Evolutionary conservation across 371 early-diverging fungal genomes (phyloP).

Genomic region (Mucor racemosus): DNA sequence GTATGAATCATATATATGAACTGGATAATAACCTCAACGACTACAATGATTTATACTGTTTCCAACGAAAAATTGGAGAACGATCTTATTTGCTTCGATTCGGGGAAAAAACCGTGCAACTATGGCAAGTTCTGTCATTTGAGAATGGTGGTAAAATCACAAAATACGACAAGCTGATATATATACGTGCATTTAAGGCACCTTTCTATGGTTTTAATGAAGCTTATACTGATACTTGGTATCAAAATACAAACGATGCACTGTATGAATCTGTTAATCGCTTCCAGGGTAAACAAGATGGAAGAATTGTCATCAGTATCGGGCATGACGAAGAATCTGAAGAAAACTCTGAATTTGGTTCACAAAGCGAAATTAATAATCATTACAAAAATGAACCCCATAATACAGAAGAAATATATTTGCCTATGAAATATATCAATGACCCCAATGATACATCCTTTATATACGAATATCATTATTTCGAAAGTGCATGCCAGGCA

Average conservation of each 20-base stretch:
- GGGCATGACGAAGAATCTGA: not conserved
- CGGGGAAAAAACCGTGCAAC: constrained; percentile 10
- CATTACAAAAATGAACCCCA: not conserved
- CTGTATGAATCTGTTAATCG: not conserved
- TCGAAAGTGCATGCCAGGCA: constrained; percentile 22
- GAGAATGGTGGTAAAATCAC: not conserved
- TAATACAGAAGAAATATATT: constrained; percentile 15
- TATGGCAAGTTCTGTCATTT: not conserved
- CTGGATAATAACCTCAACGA: not conserved
- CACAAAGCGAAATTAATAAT: too few relatives aligned
- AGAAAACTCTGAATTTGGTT: not conserved
- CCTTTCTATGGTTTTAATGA: not conserved
- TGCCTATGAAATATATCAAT: constrained; percentile 6
- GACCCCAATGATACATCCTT: not conserved
- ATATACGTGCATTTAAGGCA: constrained; percentile 16
- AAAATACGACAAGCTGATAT: constrained; percentile 5
- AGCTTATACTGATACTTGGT: constrained; percentile 11
- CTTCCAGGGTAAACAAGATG: not conserved
- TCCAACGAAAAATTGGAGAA: not conserved
- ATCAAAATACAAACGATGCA: not conserved
- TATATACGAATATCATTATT: constrained; percentile 6
- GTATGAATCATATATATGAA: not conserved
- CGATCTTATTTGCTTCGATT: constrained; percentile 11
- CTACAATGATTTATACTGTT: not conserved
- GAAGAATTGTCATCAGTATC: not conserved